Base-by-base conservation (phyloP, 2,329 filamentous ascomycete genomes). In the Arthrinium puccinioides region DNA sequence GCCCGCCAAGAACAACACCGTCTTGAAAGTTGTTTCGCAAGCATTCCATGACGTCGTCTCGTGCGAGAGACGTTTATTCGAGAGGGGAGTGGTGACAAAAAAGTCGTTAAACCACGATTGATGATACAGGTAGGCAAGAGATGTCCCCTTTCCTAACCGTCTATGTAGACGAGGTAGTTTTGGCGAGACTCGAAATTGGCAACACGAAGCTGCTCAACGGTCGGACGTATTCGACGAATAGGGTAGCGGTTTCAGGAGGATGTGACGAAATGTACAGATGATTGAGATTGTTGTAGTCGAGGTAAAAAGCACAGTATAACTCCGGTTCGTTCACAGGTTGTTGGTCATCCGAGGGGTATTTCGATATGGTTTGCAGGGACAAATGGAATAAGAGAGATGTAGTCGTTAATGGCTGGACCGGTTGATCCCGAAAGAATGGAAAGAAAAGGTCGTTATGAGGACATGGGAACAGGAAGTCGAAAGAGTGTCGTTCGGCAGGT, bases 1-100 rank as follows among this genome's bases (percentile, higher is more conserved):
- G 89, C 61, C 87, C 88, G 59, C 86, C 81, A 57, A 95, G 80
- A 57, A 94, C 67, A 63, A 84, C 77, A 62, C 84, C 87, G 63
- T 79, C 72, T 56, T 79, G 70, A 66, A 95, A 92, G 57, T 80
- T 75, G 66, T 88, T 79, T 67, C 82, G 80, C 72, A 94, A 78
- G 72, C 87, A 94, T 68, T 88, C 86, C 87, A 94, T 84, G 59
- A 51, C 50, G 52, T 43, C 50, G 53, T 56, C 56, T 55, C 55
- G 36, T 39, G 43, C 29, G 41, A 45, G 54, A 57, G 53, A 55
- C 52, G 44, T 35, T 45, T 47, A 49, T 72, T 55, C 54, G 50
- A 41, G 51, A 50, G 50, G 52, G 49, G 54, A 43, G 40, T 43
- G 43, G 45, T 42, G 40, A 44, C 37, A 42, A 42, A 45, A 43